Conservation (phyloP, 139 green algal genomes). For the Coelastrella sp. region DNA sequence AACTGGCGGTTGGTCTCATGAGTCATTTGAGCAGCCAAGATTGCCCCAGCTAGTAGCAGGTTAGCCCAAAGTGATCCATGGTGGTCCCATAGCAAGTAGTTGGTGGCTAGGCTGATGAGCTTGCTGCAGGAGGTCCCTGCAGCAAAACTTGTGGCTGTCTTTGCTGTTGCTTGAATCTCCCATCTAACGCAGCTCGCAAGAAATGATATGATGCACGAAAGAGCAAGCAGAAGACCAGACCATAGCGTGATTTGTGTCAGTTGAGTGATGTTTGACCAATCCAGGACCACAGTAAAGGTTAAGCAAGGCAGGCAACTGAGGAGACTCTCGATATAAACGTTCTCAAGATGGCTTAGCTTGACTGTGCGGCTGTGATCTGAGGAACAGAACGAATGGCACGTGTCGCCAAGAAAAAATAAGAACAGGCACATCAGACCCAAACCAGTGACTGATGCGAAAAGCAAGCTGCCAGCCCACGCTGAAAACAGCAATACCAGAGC, state of each 20-base stretch:
- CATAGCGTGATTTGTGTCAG: not conserved
- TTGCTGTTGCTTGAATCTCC: not conserved
- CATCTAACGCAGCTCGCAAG: not conserved
- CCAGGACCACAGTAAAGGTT: not conserved
- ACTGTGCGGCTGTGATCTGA: not conserved
- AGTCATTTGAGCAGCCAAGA: not conserved
- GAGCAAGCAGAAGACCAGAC: not conserved
- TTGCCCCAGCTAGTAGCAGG: not conserved
- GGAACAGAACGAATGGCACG: not conserved
- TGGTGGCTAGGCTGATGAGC: not conserved
- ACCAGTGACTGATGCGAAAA: not conserved
- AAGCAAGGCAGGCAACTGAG: not conserved
- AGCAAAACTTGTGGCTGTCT: not conserved
- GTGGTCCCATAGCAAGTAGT: not conserved
- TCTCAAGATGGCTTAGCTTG: not conserved
- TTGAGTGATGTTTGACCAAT: not conserved
- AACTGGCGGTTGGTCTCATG: not conserved
- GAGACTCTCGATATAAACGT: not conserved
- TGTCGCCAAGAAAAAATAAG: not conserved
- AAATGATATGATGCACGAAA: not conserved
- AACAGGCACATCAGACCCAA: not conserved
- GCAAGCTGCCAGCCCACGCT: not conserved
- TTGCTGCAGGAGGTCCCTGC: not conserved
- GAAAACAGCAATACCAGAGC: not conserved
- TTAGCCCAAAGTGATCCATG: not conserved